Conservation (phyloP, 768 basidiomycete genomes). For the Tylopilus subfusipes region DNA sequence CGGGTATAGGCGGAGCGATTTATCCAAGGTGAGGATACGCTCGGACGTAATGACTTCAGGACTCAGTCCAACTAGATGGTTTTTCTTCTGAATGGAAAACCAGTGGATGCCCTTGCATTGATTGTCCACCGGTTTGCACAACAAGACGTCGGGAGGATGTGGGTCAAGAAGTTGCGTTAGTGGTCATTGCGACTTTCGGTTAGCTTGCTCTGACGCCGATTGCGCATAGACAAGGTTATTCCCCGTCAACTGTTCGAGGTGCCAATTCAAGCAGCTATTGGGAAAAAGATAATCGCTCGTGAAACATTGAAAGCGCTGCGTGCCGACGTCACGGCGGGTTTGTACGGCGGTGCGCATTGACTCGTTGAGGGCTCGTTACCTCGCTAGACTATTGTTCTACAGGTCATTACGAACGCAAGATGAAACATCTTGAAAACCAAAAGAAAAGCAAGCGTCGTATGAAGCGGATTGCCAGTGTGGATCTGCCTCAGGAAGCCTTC, state of each 20-base stretch:
- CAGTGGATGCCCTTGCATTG: constrained; percentile 90
- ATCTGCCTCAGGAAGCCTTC: constrained; percentile 95
- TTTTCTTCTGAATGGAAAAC: constrained; percentile 83
- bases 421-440: constrained; percentile 85
- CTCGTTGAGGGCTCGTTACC: background rate
- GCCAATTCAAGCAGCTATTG: constrained; percentile 91
- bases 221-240: constrained; percentile 73
- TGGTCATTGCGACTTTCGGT: constrained; percentile 10
- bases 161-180: constrained; percentile 92
- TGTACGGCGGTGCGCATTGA: constrained; percentile 71
- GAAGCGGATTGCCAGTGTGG: constrained; percentile 84
- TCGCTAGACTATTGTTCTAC: background rate
- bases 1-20: constrained; percentile 77
- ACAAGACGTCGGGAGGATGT: constrained; percentile 68
- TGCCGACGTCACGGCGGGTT: constrained; percentile 89
- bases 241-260: constrained; percentile 92
- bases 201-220: background rate
- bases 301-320: constrained; percentile 84
- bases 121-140: constrained; percentile 84
- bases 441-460: constrained; percentile 89
- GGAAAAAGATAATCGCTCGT: constrained; percentile 82
- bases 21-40: constrained; percentile 65
- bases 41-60: background rate
- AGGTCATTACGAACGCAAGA: constrained; percentile 92
- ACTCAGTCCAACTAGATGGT: constrained; percentile 57